Evolutionary conservation across 371 early-diverging fungal species (phyloP), one percentile per base, ranked within the genome.

Genomic region (Rozella allomycis): DNA sequence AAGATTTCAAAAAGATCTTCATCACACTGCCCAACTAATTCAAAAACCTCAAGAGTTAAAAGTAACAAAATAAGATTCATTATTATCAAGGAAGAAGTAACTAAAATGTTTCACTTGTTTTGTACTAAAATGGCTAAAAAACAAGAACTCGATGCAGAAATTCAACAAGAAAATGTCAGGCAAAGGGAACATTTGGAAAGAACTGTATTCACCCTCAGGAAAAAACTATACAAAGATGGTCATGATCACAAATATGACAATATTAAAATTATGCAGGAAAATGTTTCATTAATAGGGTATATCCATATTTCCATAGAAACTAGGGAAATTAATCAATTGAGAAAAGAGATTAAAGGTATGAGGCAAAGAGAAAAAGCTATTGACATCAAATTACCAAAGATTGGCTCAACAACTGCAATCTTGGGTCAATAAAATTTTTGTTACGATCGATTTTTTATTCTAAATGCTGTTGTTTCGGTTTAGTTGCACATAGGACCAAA

Each of bases 151-250:
- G 14, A 26, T 14, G 21, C 27, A 0, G 41, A 40, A 9, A 3
- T 22, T 2, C 56, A 60, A 38, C 47, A 48, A n/a, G 65, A 64
- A 31, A 50, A 51, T 34, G 35, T 50, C 1, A 45, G 61, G 5
- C 65, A 64, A 40, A 45, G 60, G 13, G 52, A 59, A 26, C 47
- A 60, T 39, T 45, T 64, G 21, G 58, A 61, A 39, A 42, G 50
- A 14, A 59, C 60, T 4, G 54, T 57, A n/a, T 41, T 45, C n/a
- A 46, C 56, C 7, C 47, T 64, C 2, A 37, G 53, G 0, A 42
- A 48, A 11, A 50, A 57, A 25, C 46, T 55, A 12, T 23, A 41
- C 2, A 61, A 61, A 42, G 62, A 61, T 39, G 52, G 55, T 35
- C 30, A 35, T 9, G 28, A 50, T 17, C 64, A 59, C 38, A 35